Base-by-base conservation (phyloP, 1,284 basidiomycete genomes). In the Phylloboletellus chloephorus region DNA sequence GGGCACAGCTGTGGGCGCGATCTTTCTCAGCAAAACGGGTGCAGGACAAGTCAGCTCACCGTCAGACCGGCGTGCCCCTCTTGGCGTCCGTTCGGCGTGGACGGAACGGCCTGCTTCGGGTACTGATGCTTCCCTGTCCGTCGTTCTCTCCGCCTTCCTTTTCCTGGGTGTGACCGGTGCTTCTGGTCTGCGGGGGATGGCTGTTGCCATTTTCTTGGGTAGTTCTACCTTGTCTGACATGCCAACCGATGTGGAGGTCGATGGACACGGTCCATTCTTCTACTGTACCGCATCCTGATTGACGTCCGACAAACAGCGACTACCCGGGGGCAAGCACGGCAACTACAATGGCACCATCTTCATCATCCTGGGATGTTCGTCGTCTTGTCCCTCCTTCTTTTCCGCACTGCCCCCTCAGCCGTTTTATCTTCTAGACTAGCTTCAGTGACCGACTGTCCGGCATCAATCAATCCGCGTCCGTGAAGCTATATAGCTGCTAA, bases 211-310 rank as follows among this genome's bases (percentile, higher is more conserved):
- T 54, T 53, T 50, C 51, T 49, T 51, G 48, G 48, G 32, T 37
- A 23, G 32, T 30, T 49, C 47, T 42, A 16, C 47, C 43, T 62
- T 62, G 15, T 62, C 49, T 42, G 51, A 59, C 61, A 64, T 64
- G 53, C 31, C 19, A 40, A 34, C 30, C 37, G 37, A 41, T n/a
- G n/a, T n/a, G n/a, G n/a, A n/a, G n/a, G n/a, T n/a, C n/a, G n/a
- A n/a, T n/a, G n/a, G n/a, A n/a, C n/a, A n/a, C n/a, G n/a, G n/a
- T n/a, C n/a, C n/a, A n/a, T n/a, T n/a, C n/a, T n/a, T n/a, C n/a
- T 25, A 41, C 33, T 39, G 51, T 35, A 41, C 26, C 28, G 21
- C 37, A 24, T 32, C n/a, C n/a, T n/a, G n/a, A n/a, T n/a, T n/a
- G n/a, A n/a, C n/a, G n/a, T n/a, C n/a, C n/a, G n/a, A n/a, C n/a